phyloP scores from a whole-genome alignment of 208 protist species.

The Acanthamoeba culbertsoni region DNA sequence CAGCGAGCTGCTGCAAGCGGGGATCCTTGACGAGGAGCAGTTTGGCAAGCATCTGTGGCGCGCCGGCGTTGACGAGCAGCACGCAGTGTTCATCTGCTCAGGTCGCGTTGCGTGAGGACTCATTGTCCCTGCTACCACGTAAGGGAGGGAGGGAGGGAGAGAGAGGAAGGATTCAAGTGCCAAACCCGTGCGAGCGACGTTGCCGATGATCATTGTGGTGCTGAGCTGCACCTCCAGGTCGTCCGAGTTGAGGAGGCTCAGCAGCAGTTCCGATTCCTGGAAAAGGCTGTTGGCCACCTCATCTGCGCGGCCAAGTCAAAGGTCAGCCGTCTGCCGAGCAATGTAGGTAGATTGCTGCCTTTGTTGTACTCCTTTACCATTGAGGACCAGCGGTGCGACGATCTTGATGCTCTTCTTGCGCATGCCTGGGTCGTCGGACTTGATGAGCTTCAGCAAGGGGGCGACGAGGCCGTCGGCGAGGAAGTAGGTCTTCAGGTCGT shows the following conservation, averaged over 20 bases:
- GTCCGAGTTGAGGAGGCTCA: neutral
- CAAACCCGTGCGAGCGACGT: conserved; percentile 19
- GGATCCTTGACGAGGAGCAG: neutral
- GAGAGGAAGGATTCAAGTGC: neutral
- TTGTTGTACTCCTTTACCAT: too few species aligned
- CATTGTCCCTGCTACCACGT: too few species aligned
- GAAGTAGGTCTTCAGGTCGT: conserved; percentile 41
- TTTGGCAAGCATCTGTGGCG: neutral
- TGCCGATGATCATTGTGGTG: conserved; percentile 49
- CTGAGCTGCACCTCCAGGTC: conserved; percentile 34
- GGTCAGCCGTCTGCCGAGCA: too few species aligned
- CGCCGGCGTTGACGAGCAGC: neutral
- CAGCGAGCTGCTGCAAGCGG: conserved; percentile 37
- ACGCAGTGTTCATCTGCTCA: conserved; percentile 48
- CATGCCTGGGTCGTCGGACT: neutral
- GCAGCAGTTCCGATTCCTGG: neutral
- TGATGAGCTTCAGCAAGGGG: neutral
- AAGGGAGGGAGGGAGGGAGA: neutral
- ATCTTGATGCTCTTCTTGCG: conserved; percentile 32
- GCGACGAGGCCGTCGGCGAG: neutral
- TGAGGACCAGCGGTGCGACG: conserved; percentile 32
- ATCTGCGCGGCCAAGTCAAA: too few species aligned
- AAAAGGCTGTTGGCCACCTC: conserved; percentile 21
- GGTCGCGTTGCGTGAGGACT: too few species aligned
- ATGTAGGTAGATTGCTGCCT: too few species aligned